Evolutionary conservation across 163 green algal genomes (phyloP).

Genomic region (Smithsoniella earleae): DNA sequence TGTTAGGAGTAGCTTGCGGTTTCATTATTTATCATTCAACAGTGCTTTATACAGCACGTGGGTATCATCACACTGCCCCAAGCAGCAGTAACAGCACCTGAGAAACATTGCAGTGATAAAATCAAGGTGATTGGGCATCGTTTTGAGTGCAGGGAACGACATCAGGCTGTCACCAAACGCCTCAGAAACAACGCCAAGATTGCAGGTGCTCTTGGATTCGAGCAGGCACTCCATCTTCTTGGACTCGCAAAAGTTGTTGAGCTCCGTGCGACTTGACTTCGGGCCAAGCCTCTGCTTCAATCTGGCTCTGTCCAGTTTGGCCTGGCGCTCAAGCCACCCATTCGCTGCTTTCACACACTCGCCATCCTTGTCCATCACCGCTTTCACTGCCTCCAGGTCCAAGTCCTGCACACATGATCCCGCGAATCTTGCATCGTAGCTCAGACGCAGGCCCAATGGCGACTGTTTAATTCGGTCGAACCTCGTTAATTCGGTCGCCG

Average conservation of each 20-base stretch:
- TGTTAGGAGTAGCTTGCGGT: no score
- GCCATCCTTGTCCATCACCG: neutral
- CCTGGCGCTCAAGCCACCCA: neutral
- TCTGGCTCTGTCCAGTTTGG: no score
- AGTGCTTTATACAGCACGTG: no score
- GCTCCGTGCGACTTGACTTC: neutral
- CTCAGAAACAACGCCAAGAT: conserved; percentile 12
- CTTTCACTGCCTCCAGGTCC: conserved; percentile 33
- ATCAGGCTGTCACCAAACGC: neutral
- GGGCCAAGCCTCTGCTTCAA: neutral
- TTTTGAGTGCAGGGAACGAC: no score
- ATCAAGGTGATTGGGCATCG: no score
- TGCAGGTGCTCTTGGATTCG: neutral
- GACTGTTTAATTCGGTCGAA: neutral
- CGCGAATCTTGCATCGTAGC: neutral
- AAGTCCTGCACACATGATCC: conserved; percentile 38
- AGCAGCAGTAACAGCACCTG: no score
- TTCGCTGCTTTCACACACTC: neutral
- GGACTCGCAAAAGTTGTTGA: neutral
- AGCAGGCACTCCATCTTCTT: neutral
- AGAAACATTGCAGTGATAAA: no score
- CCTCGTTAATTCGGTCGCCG: conserved; percentile 9
- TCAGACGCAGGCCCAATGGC: neutral
- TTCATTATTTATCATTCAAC: no score
- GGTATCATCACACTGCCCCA: no score